Evolutionary conservation across 495 filamentous ascomycete species (phyloP).

Genomic region (Tuber brumale): DNA sequence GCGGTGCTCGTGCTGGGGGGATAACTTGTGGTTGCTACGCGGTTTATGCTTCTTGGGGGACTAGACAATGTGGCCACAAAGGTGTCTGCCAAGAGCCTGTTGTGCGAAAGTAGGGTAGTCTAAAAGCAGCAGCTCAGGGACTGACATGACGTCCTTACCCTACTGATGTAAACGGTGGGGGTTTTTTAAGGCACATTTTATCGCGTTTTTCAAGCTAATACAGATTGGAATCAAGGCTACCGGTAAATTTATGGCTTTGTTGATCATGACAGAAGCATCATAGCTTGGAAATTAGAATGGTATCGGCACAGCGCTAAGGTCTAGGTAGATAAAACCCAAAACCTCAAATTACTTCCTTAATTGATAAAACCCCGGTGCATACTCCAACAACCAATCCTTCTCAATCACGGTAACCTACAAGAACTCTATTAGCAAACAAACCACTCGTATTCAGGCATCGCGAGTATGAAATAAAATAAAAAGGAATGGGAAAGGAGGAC

Average conservation of each 20-base stretch:
- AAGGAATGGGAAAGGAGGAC: neutral
- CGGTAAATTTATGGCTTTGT: neutral
- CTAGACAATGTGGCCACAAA: slow-evolving; percentile 20
- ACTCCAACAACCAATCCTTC: slow-evolving; percentile 83
- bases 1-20: slow-evolving; percentile 7
- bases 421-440: neutral
- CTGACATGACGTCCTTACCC: neutral
- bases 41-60: slow-evolving; percentile 12
- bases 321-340: slow-evolving; percentile 7
- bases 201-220: neutral
- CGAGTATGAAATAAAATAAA: neutral
- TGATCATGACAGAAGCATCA: neutral
- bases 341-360: slow-evolving; percentile 42
- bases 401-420: slow-evolving; percentile 69
- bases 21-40: neutral
- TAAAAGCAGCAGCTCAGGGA: neutral
- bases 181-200: neutral
- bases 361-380: slow-evolving; percentile 77
- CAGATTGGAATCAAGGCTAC: neutral
- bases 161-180: neutral
- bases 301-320: neutral
- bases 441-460: neutral
- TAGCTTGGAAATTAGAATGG: neutral
- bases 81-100: slow-evolving; percentile 29
- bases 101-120: neutral